A percentile compares a stretch with the other conserved stretches of the same genome.
phyloP scores from a whole-genome alignment of 352 stramenopile genomes.

The Globisporangium yorkense region DNA sequence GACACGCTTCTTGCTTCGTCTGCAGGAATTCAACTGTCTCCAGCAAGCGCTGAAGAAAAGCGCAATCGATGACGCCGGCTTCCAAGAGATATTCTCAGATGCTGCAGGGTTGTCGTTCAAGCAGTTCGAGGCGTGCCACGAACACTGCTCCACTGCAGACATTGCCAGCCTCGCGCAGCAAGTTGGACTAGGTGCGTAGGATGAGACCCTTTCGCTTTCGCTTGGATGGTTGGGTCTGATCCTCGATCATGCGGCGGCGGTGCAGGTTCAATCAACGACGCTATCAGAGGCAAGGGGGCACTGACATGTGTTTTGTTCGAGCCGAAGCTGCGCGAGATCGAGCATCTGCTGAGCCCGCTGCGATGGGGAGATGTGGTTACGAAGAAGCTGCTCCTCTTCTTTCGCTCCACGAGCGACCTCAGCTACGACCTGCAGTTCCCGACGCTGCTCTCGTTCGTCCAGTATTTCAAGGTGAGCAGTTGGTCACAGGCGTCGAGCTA shows the following conservation, averaged over 20 bases:
- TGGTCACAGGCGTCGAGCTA: conserved; percentile 2
- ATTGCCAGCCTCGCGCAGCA: conserved; percentile 24
- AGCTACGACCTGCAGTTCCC: conserved; percentile 32
- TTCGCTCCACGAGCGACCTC: conserved; percentile 28
- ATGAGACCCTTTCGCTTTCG: neutral
- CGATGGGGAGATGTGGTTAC: conserved; percentile 24
- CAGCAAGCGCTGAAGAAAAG: conserved; percentile 41
- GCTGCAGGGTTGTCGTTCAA: conserved; percentile 19
- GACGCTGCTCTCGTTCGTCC: conserved; percentile 17
- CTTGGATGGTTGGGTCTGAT: neutral
- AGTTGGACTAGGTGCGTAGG: conserved; percentile 35
- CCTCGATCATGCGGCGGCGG: neutral
- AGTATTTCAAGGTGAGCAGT: conserved; percentile 1
- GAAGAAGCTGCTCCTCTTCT: conserved; percentile 33
- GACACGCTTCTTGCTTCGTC: neutral
- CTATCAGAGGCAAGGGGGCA: conserved; percentile 24
- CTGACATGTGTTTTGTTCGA: conserved; percentile 26
- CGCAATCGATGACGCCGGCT: conserved; percentile 26
- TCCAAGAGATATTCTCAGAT: conserved; percentile 32
- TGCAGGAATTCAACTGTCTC: conserved; percentile 55
- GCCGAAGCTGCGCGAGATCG: conserved; percentile 17
- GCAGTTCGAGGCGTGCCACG: conserved; percentile 35
- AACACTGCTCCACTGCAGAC: conserved; percentile 28
- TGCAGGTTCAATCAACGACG: conserved; percentile 30
- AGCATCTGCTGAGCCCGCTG: conserved; percentile 23